These are phyloP conservation scores for Cutaneotrichosporon sp. DNA, from an alignment of 1,284 basidiomycete genomes.

Conservation along the genomic window DNA sequence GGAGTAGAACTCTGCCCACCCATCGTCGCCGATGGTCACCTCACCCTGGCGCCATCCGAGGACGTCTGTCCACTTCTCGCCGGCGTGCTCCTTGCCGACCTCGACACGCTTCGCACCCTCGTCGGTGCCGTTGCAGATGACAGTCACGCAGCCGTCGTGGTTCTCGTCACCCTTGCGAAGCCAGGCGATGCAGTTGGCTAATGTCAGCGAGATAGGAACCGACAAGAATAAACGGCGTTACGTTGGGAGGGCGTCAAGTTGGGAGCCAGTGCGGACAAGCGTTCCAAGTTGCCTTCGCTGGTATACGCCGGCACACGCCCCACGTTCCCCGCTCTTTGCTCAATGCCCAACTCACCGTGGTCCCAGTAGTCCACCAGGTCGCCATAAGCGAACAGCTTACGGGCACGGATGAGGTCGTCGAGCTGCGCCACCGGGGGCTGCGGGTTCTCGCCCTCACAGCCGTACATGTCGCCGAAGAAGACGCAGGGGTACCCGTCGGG, in stretches of 20 bases:
- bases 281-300: no score
- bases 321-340: not conserved
- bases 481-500: conserved; percentile 85
- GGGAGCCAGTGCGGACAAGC: no score
- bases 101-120: conserved; percentile 52
- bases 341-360: conserved; percentile 49
- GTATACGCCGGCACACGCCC: no score
- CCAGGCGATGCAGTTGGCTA: conserved; percentile 53
- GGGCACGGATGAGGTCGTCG: conserved; percentile 53
- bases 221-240: no score
- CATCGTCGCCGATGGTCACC: conserved; percentile 55
- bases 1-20: conserved; percentile 55
- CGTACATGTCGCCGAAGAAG: conserved; percentile 80
- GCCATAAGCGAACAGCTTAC: conserved; percentile 56
- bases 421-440: conserved; percentile 51
- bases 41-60: conserved; percentile 56
- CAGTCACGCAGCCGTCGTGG: conserved; percentile 53
- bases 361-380: conserved; percentile 54
- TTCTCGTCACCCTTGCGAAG: conserved; percentile 53
- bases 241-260: no score
- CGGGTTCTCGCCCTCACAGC: conserved; percentile 53
- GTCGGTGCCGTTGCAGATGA: conserved; percentile 48
- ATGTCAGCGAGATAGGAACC: no score
- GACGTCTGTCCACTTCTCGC: conserved; percentile 57
- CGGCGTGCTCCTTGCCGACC: conserved; percentile 53